Conservation (phyloP, 2,329 filamentous ascomycete genomes). For the Botrytis fragariae region DNA sequence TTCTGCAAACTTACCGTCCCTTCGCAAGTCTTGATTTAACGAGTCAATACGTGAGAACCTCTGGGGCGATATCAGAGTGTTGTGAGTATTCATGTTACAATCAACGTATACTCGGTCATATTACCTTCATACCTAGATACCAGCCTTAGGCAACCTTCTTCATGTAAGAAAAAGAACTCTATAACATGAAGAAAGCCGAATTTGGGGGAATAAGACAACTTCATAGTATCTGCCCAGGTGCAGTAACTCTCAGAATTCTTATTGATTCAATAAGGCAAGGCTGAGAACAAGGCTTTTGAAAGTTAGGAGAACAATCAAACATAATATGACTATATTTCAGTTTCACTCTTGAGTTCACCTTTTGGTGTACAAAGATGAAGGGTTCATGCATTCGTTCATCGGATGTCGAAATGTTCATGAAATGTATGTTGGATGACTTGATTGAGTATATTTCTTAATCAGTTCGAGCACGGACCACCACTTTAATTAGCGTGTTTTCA, state of each 20-base stretch:
- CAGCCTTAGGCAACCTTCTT: neutral
- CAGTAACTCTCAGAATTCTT: neutral
- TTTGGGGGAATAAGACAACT: neutral
- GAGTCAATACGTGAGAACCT: neutral
- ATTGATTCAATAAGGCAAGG: neutral
- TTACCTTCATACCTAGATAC: neutral
- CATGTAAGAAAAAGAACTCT: neutral
- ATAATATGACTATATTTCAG: neutral
- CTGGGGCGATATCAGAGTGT: neutral
- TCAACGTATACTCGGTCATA: neutral
- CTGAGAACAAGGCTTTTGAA: neutral
- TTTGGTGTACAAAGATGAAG: neutral
- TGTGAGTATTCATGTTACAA: neutral
- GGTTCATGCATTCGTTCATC: neutral
- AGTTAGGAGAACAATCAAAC: neutral
- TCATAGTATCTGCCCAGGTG: neutral
- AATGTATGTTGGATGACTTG: neutral
- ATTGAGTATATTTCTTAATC: neutral
- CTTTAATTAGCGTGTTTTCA: slow-evolving; percentile 8
- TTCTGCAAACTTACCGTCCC: no score
- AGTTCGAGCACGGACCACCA: slow-evolving; percentile 1
- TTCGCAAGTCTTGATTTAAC: neutral
- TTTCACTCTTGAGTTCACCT: neutral
- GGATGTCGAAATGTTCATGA: neutral
- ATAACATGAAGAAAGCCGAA: neutral